Conservation (phyloP, 257 asterid genomes). For the Thymus quinquecostatus region DNA sequence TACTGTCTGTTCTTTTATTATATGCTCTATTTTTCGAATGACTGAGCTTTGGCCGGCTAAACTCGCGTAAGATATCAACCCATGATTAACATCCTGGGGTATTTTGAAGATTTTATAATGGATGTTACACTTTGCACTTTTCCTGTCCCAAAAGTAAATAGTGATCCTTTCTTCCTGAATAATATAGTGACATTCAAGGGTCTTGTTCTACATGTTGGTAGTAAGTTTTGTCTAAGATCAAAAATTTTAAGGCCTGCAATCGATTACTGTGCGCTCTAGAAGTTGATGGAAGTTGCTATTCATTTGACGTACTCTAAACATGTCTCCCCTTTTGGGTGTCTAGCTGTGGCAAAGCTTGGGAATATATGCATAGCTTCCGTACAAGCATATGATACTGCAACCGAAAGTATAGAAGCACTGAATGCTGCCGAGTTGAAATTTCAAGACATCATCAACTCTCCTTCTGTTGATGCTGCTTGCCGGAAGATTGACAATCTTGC, state of each 20-base stretch:
- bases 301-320: constrained; percentile 9
- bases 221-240: not conserved
- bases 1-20: not conserved
- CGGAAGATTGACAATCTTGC: constrained; percentile 89
- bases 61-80: constrained; percentile 1
- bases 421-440: constrained; percentile 85
- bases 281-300: constrained; percentile 10
- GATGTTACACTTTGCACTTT: not conserved
- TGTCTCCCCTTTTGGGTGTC: constrained; percentile 34
- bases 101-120: not conserved
- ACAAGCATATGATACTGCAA: constrained; percentile 73
- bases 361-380: constrained; percentile 80
- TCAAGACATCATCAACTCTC: constrained; percentile 88
- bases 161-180: not conserved
- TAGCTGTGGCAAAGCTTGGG: constrained; percentile 80
- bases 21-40: not conserved
- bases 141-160: not conserved
- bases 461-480: constrained; percentile 86
- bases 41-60: not conserved
- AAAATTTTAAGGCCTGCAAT: not conserved
- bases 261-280: not conserved
- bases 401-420: constrained; percentile 73
- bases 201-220: not conserved
- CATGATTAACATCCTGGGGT: not conserved
- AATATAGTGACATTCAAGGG: not conserved